These are phyloP conservation scores for Aureobasidium sp. DNA, from an alignment of 2,329 filamentous ascomycete genomes.

Conservation along the genomic window DNA sequence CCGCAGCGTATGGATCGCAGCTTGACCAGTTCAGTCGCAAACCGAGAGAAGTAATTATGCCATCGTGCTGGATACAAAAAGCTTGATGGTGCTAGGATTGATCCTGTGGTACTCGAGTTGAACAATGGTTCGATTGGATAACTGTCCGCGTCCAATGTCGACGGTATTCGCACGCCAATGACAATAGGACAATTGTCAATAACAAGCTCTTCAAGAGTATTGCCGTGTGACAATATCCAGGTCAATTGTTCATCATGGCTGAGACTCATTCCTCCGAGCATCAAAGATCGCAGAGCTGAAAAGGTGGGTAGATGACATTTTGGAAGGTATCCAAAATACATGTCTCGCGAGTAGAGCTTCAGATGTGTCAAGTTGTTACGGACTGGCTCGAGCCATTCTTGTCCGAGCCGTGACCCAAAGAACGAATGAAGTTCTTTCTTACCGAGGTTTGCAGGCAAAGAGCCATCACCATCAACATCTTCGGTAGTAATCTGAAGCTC, in stretches of 20 bases:
- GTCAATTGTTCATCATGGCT: conserved; percentile 38
- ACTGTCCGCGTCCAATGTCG: not conserved
- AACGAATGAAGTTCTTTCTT: conserved; percentile 14
- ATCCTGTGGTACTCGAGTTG: conserved; percentile 2
- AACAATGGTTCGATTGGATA: conserved; percentile 7
- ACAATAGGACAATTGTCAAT: conserved; percentile 35
- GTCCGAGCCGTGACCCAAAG: conserved; percentile 17
- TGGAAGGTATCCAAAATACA: conserved; percentile 35
- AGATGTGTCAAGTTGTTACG: conserved; percentile 25
- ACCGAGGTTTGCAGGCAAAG: conserved; percentile 15
- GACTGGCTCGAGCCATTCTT: conserved; percentile 19
- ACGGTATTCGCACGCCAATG: not conserved
- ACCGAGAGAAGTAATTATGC: not conserved
- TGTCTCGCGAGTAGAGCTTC: conserved; percentile 27
- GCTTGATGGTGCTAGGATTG: not conserved
- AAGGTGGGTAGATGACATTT: conserved; percentile 32
- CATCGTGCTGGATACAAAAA: not conserved
- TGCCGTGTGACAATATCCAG: conserved; percentile 35
- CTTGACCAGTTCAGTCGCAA: not conserved
- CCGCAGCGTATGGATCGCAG: conserved; percentile 3
- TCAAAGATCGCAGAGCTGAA: conserved; percentile 31
- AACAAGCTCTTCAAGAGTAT: conserved; percentile 33
- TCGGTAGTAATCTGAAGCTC: conserved; percentile 19
- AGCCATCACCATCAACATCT: conserved; percentile 9
- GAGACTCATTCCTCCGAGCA: conserved; percentile 35